A percentile compares a stretch with the other conserved stretches of the same genome.
Conservation (phyloP, 495 filamentous ascomycete species). For the Lentithecium fluviatile region DNA sequence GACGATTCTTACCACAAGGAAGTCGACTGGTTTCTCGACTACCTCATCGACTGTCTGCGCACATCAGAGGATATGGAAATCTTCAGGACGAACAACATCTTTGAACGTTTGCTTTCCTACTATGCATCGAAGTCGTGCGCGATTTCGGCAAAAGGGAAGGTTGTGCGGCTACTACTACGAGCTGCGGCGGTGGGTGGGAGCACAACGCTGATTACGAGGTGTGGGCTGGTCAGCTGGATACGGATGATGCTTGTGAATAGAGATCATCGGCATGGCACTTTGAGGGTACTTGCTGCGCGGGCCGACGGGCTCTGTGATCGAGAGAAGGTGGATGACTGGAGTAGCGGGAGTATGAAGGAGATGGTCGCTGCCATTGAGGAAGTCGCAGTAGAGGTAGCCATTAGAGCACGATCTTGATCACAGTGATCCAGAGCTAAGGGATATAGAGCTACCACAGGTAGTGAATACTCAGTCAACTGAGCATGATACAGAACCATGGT, state of each 20-base stretch:
- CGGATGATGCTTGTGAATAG: constrained; percentile 46
- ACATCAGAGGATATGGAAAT: constrained; percentile 70
- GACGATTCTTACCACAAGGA: constrained; percentile 76
- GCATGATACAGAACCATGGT: too few relatives aligned
- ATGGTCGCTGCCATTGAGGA: constrained; percentile 10
- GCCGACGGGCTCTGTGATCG: constrained; percentile 72
- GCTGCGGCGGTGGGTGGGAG: constrained; percentile 73
- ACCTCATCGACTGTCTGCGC: constrained; percentile 68
- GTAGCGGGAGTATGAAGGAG: constrained; percentile 37
- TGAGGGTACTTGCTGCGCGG: constrained; percentile 58
- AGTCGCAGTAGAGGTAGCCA: background rate
- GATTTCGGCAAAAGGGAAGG: constrained; percentile 59
- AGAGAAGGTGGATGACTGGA: constrained; percentile 67
- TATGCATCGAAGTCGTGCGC: constrained; percentile 65
- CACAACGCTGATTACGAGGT: constrained; percentile 80
- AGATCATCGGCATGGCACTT: constrained; percentile 54
- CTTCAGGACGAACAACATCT: constrained; percentile 75
- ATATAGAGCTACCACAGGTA: too few relatives aligned
- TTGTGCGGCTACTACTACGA: constrained; percentile 72
- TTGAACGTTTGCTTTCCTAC: constrained; percentile 73
- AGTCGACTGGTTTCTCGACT: constrained; percentile 75
- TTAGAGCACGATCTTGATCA: too few relatives aligned
- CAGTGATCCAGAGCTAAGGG: too few relatives aligned
- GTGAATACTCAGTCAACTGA: too few relatives aligned
- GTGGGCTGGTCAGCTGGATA: constrained; percentile 80